Conservation (phyloP, 495 filamentous ascomycete genomes). For the Tuber umbilicatum region DNA sequence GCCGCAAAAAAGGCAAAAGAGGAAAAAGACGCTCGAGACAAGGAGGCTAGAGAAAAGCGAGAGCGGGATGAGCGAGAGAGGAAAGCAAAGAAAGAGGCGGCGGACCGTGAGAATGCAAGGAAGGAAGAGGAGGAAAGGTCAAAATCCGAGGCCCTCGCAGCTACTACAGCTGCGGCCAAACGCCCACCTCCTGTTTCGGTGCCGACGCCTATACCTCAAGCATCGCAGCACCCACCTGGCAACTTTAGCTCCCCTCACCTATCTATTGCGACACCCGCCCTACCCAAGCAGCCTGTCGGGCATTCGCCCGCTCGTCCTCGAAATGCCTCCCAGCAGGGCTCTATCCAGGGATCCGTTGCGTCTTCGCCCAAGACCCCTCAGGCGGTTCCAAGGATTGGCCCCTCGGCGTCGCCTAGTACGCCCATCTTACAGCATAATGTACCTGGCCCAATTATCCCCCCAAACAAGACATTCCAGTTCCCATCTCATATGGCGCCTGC, state of each 20-base stretch:
- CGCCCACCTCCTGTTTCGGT: constrained; percentile 52
- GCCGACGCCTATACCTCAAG: constrained; percentile 44
- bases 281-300: constrained; percentile 56
- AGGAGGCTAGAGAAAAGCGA: constrained; percentile 65
- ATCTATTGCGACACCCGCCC: constrained; percentile 65
- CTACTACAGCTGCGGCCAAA: constrained; percentile 47
- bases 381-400: constrained; percentile 52
- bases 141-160: constrained; percentile 48
- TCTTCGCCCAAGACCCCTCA: constrained; percentile 61
- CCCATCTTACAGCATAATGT: constrained; percentile 54
- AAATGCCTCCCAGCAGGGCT: constrained; percentile 74
- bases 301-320: constrained; percentile 68
- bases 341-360: constrained; percentile 65
- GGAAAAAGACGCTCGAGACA: constrained; percentile 65
- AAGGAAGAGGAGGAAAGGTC: constrained; percentile 54
- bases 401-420: constrained; percentile 60
- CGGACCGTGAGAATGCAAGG: constrained; percentile 61
- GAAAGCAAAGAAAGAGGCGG: constrained; percentile 57
- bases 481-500: constrained; percentile 30
- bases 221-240: constrained; percentile 43
- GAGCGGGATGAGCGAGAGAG: constrained; percentile 70
- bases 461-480: constrained; percentile 44
- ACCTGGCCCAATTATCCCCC: constrained; percentile 50
- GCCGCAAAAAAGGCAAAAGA: constrained; percentile 54
- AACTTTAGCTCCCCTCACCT: constrained; percentile 69